Base-by-base conservation (phyloP, 139 green algal species). In the Picochlorum costavermella region DNA sequence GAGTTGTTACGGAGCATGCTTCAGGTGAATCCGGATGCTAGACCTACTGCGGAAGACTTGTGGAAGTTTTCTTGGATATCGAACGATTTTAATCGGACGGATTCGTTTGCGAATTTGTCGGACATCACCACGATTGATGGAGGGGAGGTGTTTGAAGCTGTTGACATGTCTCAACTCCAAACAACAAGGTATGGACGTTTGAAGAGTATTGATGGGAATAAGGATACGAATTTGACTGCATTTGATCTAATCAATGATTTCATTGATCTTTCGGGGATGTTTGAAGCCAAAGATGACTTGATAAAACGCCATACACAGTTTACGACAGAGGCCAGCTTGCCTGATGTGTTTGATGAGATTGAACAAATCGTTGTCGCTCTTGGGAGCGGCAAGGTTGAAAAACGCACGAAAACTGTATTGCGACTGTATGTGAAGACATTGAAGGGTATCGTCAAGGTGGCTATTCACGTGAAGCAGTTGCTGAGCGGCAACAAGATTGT, bases 251-350 rank as follows among this genome's bases (percentile, higher is more conserved):
- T 83, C 17, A 74, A 72, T 44, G 61, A 64, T 4, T 70, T 62
- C 1, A 61, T 84, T 30, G 78, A 84, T 65, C 78, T 84, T 43
- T 78, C 67, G 16, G 68, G 59, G 4, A 49, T 84, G 20, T 81
- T 84, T 56, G 78, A 83, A 56, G 50, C 40, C 0, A 55, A 74
- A 17, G 58, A 72, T 29, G 74, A 83, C 9, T 64, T 78, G 25
- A 44, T 80, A 3, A 57, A 44, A 8, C 56, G 75, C 26, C 50
- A 57, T 29, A 84, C 78, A 2, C 75, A 75, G 28, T 83, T 84
- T 56, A 81, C 75, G 25, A 64, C 58, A 25, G 44, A 30, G 8
- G 29, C 56, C 4, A 20, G 25, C n/a, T 36, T 45, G 4, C 1
- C 10, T 29, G 61, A 45, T 5, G 60, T 84, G 6, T 25, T 76